Percentiles rank a stretch among this genome's conserved stretches.
Evolutionary conservation across 2,329 filamentous ascomycete genomes (phyloP).

Genomic region (Monosporascus sp.): DNA sequence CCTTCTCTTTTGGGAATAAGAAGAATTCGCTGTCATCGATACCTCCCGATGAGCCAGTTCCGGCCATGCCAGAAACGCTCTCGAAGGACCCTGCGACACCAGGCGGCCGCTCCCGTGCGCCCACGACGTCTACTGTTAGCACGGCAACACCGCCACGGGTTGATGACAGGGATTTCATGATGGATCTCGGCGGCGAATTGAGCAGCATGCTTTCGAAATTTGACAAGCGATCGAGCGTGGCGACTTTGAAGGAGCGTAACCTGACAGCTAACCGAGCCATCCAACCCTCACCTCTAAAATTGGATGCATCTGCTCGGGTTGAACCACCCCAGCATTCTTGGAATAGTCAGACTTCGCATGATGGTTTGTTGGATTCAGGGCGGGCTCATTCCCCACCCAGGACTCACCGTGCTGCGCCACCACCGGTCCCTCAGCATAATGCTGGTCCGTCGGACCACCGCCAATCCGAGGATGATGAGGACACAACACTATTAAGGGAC

Average conservation of each 20-base stretch:
- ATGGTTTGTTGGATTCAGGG: slow-evolving; percentile 39
- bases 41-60: slow-evolving; percentile 32
- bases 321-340: slow-evolving; percentile 47
- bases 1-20: slow-evolving; percentile 56
- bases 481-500: slow-evolving; percentile 48
- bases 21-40: slow-evolving; percentile 36
- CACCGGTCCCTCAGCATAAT: slow-evolving; percentile 17
- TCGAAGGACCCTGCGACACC: slow-evolving; percentile 17
- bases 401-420: slow-evolving; percentile 31
- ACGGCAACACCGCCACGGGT: slow-evolving; percentile 48
- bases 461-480: slow-evolving; percentile 39
- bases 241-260: slow-evolving; percentile 42
- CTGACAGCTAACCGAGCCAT: slow-evolving; percentile 41
- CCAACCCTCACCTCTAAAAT: slow-evolving; percentile 43
- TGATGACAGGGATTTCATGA: slow-evolving; percentile 37
- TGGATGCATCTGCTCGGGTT: slow-evolving; percentile 40
- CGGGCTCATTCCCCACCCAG: slow-evolving; percentile 30
- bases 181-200: slow-evolving; percentile 56
- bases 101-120: slow-evolving; percentile 39
- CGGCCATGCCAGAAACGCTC: slow-evolving; percentile 30
- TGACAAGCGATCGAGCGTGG: slow-evolving; percentile 49
- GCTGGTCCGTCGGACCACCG: slow-evolving; percentile 23
- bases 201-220: slow-evolving; percentile 52
- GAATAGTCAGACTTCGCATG: slow-evolving; percentile 47
- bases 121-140: slow-evolving; percentile 49